A percentile compares a stretch with the other conserved stretches of the same genome.
Conservation (phyloP, 2,329 filamentous ascomycete species). For the Pseudogymnoascus sp. region DNA sequence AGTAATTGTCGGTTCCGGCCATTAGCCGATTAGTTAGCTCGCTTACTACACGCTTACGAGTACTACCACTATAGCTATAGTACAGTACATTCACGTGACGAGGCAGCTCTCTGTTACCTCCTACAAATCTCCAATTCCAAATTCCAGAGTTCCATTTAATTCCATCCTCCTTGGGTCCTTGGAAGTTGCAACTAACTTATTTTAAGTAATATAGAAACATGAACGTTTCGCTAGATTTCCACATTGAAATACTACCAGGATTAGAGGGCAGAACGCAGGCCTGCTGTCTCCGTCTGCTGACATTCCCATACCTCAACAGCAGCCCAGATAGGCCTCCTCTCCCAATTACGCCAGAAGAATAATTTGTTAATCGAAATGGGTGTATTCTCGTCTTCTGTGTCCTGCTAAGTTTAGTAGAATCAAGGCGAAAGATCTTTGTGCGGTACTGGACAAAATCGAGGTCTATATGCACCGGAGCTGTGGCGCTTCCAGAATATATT, state of each 20-base stretch:
- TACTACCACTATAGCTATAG: no score
- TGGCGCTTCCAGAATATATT: not conserved
- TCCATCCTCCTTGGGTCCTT: not conserved
- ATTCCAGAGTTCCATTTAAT: no score
- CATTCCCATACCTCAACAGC: not conserved
- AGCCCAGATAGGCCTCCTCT: not conserved
- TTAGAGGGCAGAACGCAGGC: not conserved
- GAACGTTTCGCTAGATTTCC: not conserved
- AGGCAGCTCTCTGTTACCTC: not conserved
- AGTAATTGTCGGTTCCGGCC: no score
- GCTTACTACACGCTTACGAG: not conserved
- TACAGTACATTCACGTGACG: not conserved
- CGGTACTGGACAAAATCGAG: not conserved
- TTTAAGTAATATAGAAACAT: not conserved
- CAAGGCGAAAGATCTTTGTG: not conserved
- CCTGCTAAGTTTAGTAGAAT: constrained; percentile 18
- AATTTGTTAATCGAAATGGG: not conserved
- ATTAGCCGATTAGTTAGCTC: no score
- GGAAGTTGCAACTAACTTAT: not conserved
- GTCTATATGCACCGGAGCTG: not conserved
- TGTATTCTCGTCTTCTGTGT: constrained; percentile 25
- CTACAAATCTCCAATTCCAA: not conserved
- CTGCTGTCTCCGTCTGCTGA: not conserved
- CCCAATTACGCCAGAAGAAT: not conserved
- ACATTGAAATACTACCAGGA: not conserved